Conservation (phyloP, 169 alveolate species). For the Cardiosporidium cionae region DNA sequence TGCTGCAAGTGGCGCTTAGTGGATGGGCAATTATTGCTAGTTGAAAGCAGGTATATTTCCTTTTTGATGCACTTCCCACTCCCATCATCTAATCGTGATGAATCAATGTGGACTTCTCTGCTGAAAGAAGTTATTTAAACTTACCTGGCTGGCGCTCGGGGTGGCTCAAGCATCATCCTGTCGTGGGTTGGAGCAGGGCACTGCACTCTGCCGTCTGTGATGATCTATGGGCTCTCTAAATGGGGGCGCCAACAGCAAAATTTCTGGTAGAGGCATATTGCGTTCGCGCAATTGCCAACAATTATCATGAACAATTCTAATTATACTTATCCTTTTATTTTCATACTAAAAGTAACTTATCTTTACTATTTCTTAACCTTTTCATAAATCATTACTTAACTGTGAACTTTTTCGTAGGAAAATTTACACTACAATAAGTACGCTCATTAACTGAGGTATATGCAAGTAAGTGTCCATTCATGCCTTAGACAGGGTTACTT, state of each 20-base stretch:
- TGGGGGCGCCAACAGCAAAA: conserved; percentile 89
- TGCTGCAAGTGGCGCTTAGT: too few relatives aligned
- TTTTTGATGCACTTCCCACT: too few relatives aligned
- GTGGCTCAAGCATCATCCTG: conserved; percentile 92
- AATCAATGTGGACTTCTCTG: neutral
- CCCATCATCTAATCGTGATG: neutral
- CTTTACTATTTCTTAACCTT: neutral
- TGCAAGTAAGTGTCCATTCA: too few relatives aligned
- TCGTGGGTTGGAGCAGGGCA: conserved; percentile 94
- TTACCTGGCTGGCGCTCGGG: conserved; percentile 96
- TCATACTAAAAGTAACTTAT: neutral
- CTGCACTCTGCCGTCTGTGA: conserved; percentile 93
- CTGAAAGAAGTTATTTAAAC: conserved; percentile 41
- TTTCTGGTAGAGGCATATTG: conserved; percentile 79
- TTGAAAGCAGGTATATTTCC: too few relatives aligned
- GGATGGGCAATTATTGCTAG: too few relatives aligned
- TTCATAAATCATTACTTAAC: neutral
- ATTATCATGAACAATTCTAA: neutral
- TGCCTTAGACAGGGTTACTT: too few relatives aligned
- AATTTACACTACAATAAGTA: too few relatives aligned
- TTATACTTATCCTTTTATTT: neutral
- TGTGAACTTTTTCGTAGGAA: neutral
- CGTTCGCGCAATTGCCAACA: conserved; percentile 53
- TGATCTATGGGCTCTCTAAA: conserved; percentile 86
- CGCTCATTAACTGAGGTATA: too few relatives aligned